phyloP scores from a whole-genome alignment of 495 filamentous ascomycete genomes.

The Poronia punctata region DNA sequence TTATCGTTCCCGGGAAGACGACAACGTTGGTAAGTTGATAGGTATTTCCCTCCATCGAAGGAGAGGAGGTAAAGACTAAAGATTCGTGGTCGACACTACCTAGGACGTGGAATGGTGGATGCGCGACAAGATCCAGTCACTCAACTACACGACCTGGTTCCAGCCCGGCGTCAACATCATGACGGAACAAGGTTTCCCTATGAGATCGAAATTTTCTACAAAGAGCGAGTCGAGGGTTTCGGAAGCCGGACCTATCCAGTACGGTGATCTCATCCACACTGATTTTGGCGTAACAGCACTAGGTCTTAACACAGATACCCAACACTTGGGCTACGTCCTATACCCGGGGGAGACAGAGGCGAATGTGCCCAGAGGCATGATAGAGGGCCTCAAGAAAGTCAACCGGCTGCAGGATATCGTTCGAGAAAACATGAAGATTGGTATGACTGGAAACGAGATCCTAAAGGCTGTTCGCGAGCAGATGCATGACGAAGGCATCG shows the following conservation, averaged over 20 bases:
- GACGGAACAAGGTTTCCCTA: conserved; percentile 15
- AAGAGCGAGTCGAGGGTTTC: not conserved
- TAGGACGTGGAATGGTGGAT: conserved; percentile 45
- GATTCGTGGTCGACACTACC: too few species aligned
- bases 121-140: conserved; percentile 34
- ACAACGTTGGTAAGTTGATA: conserved; percentile 29
- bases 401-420: conserved; percentile 43
- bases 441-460: conserved; percentile 35
- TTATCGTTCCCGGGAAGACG: conserved; percentile 34
- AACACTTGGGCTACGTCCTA: conserved; percentile 42
- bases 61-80: too few species aligned
- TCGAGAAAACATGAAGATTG: conserved; percentile 32
- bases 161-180: conserved; percentile 37
- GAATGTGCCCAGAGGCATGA: conserved; percentile 30
- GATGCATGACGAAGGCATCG: conserved; percentile 35
- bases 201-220: conserved; percentile 1
- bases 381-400: conserved; percentile 33
- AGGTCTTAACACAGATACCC: conserved; percentile 43
- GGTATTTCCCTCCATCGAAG: too few species aligned
- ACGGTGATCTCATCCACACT: conserved; percentile 38
- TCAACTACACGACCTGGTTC: conserved; percentile 46
- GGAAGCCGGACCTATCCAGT: conserved; percentile 25
- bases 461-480: conserved; percentile 26
- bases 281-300: conserved; percentile 43
- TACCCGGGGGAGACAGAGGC: conserved; percentile 32